These are phyloP conservation scores for Hygrophila difformis DNA, from an alignment of 257 asterid species.

Conservation along the genomic window DNA sequence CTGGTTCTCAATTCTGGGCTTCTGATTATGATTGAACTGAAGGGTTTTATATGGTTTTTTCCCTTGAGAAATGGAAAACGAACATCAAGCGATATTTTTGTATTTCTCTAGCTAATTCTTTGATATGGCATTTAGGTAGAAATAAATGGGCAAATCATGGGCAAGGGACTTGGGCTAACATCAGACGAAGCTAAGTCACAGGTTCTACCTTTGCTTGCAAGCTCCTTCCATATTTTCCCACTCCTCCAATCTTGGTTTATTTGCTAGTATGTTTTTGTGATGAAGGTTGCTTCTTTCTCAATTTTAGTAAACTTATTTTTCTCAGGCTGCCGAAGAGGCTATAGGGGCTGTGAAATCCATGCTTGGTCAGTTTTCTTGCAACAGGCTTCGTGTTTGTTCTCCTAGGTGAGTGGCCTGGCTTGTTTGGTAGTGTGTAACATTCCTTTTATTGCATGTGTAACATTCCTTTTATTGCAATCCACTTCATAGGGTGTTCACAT, in stretches of 20 bases:
- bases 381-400: constrained; percentile 70
- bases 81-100: background rate
- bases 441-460: no score
- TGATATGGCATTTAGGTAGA: constrained; percentile 55
- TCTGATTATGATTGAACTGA: constrained; percentile 3
- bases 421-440: no score
- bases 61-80: constrained; percentile 6
- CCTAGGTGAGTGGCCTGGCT: constrained; percentile 57
- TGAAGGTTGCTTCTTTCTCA: no score
- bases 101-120: constrained; percentile 7
- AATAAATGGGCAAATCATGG: constrained; percentile 75
- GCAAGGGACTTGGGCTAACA: constrained; percentile 77
- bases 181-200: constrained; percentile 93
- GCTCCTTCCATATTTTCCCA: background rate
- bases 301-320: constrained; percentile 10
- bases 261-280: no score
- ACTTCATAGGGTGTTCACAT: no score
- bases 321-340: constrained; percentile 94
- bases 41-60: constrained; percentile 7
- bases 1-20: constrained; percentile 4
- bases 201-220: constrained; percentile 26
- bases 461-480: no score
- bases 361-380: constrained; percentile 49
- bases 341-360: constrained; percentile 62
- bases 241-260: background rate